These are phyloP conservation scores for Cephalotrichum gorgonifer DNA, from an alignment of 2,329 filamentous ascomycete genomes.

Conservation along the genomic window DNA sequence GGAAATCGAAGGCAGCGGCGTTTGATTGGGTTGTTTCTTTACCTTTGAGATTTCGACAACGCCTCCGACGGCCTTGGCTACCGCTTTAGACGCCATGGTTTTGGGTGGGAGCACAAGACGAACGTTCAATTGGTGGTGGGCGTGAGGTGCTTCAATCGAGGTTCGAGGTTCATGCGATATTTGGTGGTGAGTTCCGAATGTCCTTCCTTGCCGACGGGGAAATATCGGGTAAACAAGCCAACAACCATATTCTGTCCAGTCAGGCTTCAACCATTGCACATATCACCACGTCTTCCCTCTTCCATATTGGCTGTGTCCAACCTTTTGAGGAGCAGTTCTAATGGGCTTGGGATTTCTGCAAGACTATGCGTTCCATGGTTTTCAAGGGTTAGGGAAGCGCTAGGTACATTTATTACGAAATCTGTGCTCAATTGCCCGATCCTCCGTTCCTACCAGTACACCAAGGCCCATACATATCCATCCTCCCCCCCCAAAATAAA, in stretches of 20 bases:
- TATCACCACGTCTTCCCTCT: no score
- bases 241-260: no score
- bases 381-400: neutral
- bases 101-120: constrained; percentile 7
- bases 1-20: neutral
- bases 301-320: no score
- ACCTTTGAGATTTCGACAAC: constrained; percentile 51
- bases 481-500: neutral
- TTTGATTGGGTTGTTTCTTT: constrained; percentile 14
- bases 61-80: constrained; percentile 42
- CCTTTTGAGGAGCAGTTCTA: no score
- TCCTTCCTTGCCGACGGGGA: no score
- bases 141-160: neutral
- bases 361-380: neutral
- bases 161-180: neutral
- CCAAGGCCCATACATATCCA: neutral
- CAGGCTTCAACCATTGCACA: no score
- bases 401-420: neutral
- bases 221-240: no score
- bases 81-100: constrained; percentile 53
- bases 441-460: neutral
- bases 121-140: neutral
- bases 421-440: neutral
- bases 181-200: no score
- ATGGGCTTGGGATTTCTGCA: neutral